Base-by-base conservation (phyloP, 2,329 filamentous ascomycete species). In the Ambrosiella beaveri region DNA sequence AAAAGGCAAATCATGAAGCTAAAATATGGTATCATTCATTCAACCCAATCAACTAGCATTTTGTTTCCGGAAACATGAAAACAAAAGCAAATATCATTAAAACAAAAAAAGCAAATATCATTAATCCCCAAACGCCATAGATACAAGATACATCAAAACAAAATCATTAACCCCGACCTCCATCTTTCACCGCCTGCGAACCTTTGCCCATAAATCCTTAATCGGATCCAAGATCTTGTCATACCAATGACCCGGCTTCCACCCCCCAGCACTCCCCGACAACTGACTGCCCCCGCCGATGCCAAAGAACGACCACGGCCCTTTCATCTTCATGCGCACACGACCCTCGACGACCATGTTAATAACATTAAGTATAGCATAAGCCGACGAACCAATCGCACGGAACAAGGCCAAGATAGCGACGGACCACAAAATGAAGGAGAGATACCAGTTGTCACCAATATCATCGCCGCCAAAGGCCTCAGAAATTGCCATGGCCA, bases 401-500 rank as follows among this genome's bases (percentile, higher is more conserved):
- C 93, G 81, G 76, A 98, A 95, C 6, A 93, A 73, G 1, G 94
- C 93, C 35, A 98, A 73, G 0, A 78, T 77, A 0, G 93, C 93
- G 12, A 98, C 93, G 37, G 80, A 75, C 93, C 93, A 98, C 19
- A 98, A 77, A 67, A 98, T 88, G 71, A 97, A 93, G 40, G 83
- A 85, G 49, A 98, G 78, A 69, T 98, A 98, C 67, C 86, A 82
- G 73, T 98, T 98, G 65, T 84, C 78, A 6, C 83, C 83, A 55
- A 95, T 83, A 45, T 81, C 74, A 53, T 76, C 79, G 61, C 78
- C 75, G 51, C 80, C 80, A 71, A 96, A 98, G 2, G 86, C 82
- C 71, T 98, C 93, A 4, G 80, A 86, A 12, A 97, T 84, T 1
- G 85, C 81, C 93, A 98, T 98, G 67, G 88, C 91, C 41, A 98